Base-by-base conservation (phyloP, 768 basidiomycete species). In the Lactarius indigo region DNA sequence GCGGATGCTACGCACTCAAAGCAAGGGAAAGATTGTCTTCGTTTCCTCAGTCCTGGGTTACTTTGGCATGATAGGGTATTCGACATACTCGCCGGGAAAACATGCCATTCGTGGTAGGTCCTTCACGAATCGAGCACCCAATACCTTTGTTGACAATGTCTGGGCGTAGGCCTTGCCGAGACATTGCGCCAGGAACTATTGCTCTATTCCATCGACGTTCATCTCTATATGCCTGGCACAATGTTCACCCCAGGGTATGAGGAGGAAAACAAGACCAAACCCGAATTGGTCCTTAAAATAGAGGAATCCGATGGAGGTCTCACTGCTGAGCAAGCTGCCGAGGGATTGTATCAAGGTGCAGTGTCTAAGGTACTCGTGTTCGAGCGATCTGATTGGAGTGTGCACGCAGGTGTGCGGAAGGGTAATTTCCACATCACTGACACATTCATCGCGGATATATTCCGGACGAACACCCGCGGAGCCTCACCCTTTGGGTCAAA, bases 61-160 rank as follows among this genome's bases (percentile, higher is more conserved):
- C 71, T 87, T 93, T 80, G 83, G 85, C 2, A 84, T 94, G 63
- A 77, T 90, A 3, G 94, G 95, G 0, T 96, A 87, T 71, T 80
- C 88, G 1, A 84, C 86, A 1, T 96, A 96, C 75, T 80, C 90
- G 0, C 92, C 94, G 0, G 89, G 86, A 12, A 96, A 96, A 74
- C 89, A 91, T 71, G 95, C 95, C 9, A 74, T 96, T 7, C 79
- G 92, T 77, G 94, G 94, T 93, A 69, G 52, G 77, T 68, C 20
- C 26, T 33, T 33, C 13, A 5, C 13, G 17, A n/a, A 41, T 37
- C 12, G 4, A n/a, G 7, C 33, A 28, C 23, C 35, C 52, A 28
- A 20, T 64, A 26, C 7, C 55, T 61, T 37, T 41, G 44, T 13
- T 61, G 39, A 15, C 42, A 28, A 31, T 44, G 2, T 13, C 41